Percentiles rank a stretch among this genome's conserved stretches.
Evolutionary conservation across 1,284 basidiomycete genomes (phyloP).

Genomic region (Ustilago xerochloae): DNA sequence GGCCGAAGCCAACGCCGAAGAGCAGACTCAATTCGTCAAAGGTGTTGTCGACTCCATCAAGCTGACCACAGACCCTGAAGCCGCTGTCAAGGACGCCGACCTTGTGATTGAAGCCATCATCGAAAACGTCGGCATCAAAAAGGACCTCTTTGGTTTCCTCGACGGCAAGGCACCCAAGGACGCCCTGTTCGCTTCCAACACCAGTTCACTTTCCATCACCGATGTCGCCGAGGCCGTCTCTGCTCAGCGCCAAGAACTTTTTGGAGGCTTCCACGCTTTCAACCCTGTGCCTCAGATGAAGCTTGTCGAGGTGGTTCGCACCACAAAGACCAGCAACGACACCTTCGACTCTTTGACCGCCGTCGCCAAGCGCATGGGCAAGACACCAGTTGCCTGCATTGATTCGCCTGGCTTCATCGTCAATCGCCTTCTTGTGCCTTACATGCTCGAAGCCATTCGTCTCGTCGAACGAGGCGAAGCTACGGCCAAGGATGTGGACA

Average conservation of each 20-base stretch:
- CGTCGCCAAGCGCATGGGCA: conserved; percentile 72
- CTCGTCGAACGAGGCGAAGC: conserved; percentile 75
- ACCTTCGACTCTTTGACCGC: conserved; percentile 71
- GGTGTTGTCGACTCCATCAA: conserved; percentile 71
- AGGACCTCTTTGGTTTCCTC: conserved; percentile 72
- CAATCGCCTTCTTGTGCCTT: conserved; percentile 72
- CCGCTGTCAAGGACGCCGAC: conserved; percentile 71
- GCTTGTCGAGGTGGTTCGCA: conserved; percentile 72
- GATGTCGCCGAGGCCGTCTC: conserved; percentile 70
- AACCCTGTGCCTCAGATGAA: conserved; percentile 72
- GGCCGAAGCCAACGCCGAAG: conserved; percentile 70
- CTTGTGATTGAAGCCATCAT: conserved; percentile 75
- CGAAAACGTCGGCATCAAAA: conserved; percentile 73
- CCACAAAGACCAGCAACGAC: conserved; percentile 71
- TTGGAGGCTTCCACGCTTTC: conserved; percentile 73
- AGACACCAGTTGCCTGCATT: conserved; percentile 73
- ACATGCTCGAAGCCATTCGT: conserved; percentile 73
- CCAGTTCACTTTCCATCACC: conserved; percentile 72
- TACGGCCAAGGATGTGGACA: conserved; percentile 73
- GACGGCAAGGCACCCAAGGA: conserved; percentile 71
- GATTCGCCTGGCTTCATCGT: conserved; percentile 72
- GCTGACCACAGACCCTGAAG: conserved; percentile 71
- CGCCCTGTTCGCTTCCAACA: conserved; percentile 74
- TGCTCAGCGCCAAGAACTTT: conserved; percentile 51
- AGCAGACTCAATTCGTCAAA: conserved; percentile 67